Evolutionary conservation across 106 monocot species (phyloP).

Genomic region (Platanthera zijinensis): DNA sequence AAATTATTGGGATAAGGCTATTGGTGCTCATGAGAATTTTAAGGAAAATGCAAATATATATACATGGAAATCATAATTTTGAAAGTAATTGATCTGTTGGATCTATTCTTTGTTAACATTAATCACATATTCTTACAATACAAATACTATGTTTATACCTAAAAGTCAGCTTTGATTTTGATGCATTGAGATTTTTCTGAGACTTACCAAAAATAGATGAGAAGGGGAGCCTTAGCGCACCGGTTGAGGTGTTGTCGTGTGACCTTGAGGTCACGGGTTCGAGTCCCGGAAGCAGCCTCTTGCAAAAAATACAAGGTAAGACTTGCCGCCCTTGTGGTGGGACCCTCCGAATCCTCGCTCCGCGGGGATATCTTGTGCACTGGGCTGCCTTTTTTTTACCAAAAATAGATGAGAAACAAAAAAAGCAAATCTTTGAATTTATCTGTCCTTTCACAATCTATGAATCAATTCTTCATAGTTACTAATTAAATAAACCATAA

Average conservation of each 20-base stretch:
- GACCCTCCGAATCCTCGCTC: no score
- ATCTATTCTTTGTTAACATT: neutral
- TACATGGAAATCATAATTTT: neutral
- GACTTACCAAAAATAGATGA: neutral
- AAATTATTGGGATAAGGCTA: neutral
- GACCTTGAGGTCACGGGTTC: no score
- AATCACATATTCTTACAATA: neutral
- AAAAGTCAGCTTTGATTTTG: neutral
- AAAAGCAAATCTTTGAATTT: neutral
- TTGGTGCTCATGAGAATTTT: neutral
- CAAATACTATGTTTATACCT: neutral
- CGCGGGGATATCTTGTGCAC: no score
- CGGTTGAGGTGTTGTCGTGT: no score
- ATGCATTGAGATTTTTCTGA: neutral
- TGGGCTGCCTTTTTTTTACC: neutral
- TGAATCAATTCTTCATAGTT: neutral
- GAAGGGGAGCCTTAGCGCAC: neutral
- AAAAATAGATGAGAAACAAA: neutral
- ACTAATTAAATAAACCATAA: neutral
- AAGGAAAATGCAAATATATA: neutral
- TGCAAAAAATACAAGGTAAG: no score
- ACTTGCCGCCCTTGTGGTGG: no score
- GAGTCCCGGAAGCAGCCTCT: no score
- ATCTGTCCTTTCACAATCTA: neutral
- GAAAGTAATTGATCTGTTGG: neutral